Base-by-base conservation (phyloP, 2,329 filamentous ascomycete genomes). In the Trichoderma aggressivum region DNA sequence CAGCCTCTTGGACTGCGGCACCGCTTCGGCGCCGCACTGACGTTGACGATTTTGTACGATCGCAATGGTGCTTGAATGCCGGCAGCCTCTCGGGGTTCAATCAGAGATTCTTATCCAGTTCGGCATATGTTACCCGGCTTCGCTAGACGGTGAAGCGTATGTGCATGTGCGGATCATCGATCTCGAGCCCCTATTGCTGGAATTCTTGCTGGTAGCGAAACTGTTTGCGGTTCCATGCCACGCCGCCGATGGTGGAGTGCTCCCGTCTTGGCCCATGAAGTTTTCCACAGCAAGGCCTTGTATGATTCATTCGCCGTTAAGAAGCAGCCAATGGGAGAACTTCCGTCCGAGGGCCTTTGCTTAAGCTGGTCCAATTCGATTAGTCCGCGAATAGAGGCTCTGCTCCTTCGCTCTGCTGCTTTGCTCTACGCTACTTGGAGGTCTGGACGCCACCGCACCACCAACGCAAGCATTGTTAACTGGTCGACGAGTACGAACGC, bases 21-120 rank as follows among this genome's bases (percentile, higher is more conserved):
- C 65, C 65, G 65, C 30, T 36, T 61, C 65, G 65, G 65, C 65
- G 47, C 55, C 55, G 56, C 32, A 30, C 30, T 59, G 56, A 59
- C 56, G 18, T 34, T 21, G 21, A 59, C 30, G 28, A 59, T 32
- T 59, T 12, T 32, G 28, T 59, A 21, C 56, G 30, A 59, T 32
- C 4, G 43, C 16, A 43, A 43, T 32, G 32, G 10, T 14, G 14
- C 14, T 61, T 8, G 26, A 28, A 30, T 32, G 63, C 30, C 63
- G 63, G 30, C 43, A 21, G 30, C 63, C 28, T 36, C 26, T 26
- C n/a, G 8, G 26, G 24, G 16, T 56, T 16, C 34, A 60, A 36
- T 55, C 36, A 24, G 56, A 26, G 11, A 11, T n/a, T 55, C 34
- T 43, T 56, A 30, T 66, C 34, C 10, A 58, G 30, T 8, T 7